A percentile compares a stretch with the other conserved stretches of the same genome.
Conservation (phyloP, 1,139 yeast genomes). For the Nakaseomyces glabratus region DNA sequence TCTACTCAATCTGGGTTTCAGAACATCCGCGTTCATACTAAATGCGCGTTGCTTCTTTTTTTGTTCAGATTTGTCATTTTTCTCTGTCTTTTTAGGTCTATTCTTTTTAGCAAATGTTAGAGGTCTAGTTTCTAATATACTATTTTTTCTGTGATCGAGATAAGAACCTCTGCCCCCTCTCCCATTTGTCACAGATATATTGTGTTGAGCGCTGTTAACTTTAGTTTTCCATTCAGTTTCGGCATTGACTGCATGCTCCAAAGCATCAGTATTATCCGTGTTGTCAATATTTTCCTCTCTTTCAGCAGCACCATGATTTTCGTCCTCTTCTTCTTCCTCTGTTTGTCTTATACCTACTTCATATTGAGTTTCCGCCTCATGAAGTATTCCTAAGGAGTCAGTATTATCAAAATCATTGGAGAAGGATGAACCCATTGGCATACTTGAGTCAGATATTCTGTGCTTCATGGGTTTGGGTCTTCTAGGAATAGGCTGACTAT, state of each 20-base stretch:
- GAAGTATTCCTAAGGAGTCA: slow-evolving; percentile 29
- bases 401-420: slow-evolving; percentile 26
- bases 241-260: slow-evolving; percentile 7
- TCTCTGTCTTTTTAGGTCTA: slow-evolving; percentile 9
- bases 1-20: background rate
- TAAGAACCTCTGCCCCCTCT: slow-evolving; percentile 18
- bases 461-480: slow-evolving; percentile 5
- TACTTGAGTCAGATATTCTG: slow-evolving; percentile 7
- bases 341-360: slow-evolving; percentile 1
- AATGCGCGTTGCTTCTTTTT: slow-evolving; percentile 6
- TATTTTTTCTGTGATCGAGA: slow-evolving; percentile 30
- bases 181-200: background rate
- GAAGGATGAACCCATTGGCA: too few relatives aligned
- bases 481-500: background rate
- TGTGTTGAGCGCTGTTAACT: slow-evolving; percentile 1
- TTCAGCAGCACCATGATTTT: background rate
- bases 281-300: slow-evolving; percentile 13
- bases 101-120: slow-evolving; percentile 5
- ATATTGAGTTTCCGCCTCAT: slow-evolving; percentile 20
- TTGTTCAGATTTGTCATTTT: slow-evolving; percentile 5
- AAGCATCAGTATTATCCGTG: slow-evolving; percentile 6
- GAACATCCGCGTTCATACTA: slow-evolving; percentile 1
- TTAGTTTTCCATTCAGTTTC: slow-evolving; percentile 16
- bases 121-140: slow-evolving; percentile 10
- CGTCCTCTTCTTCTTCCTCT: slow-evolving; percentile 5